phyloP scores from a whole-genome alignment of 306 rosid genomes.

The Lathyrus oleraceus region DNA sequence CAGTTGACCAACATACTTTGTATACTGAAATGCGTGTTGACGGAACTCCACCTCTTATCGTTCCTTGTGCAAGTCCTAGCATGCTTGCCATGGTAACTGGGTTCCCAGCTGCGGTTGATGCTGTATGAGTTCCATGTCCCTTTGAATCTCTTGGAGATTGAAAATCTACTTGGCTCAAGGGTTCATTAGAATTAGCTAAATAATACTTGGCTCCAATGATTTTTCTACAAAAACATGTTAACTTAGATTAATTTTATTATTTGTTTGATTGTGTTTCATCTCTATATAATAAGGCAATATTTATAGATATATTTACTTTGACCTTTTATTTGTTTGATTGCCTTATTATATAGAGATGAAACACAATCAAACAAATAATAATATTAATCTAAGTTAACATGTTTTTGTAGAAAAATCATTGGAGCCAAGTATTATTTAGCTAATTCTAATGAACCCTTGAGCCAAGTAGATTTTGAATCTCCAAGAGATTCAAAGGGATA shows the following conservation, averaged over 20 bases:
- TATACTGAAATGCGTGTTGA: too few species aligned
- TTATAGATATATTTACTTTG: too few species aligned
- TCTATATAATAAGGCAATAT: too few species aligned
- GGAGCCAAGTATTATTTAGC: neutral
- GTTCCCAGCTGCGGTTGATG: conserved; percentile 54
- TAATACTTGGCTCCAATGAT: too few species aligned
- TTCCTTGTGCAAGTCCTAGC: neutral
- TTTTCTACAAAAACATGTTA: conserved; percentile 35
- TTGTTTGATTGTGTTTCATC: too few species aligned
- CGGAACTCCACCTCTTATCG: too few species aligned
- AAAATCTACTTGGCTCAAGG: neutral
- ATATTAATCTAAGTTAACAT: neutral
- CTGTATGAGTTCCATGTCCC: neutral
- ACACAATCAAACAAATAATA: too few species aligned
- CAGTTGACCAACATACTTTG: conserved; percentile 48
- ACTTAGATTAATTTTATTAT: neutral
- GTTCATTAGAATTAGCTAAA: neutral
- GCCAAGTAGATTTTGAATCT: neutral
- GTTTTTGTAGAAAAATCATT: conserved; percentile 31
- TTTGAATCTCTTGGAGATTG: neutral
- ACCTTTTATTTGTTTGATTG: too few species aligned
- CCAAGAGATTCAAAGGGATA: neutral
- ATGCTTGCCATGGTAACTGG: conserved; percentile 42
- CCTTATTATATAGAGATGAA: too few species aligned
- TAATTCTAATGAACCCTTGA: neutral